A percentile compares a stretch with the other conserved stretches of the same genome.
Evolutionary conservation across 2,329 filamentous ascomycete genomes (phyloP).

Genomic region (Teratosphaeria destructans): DNA sequence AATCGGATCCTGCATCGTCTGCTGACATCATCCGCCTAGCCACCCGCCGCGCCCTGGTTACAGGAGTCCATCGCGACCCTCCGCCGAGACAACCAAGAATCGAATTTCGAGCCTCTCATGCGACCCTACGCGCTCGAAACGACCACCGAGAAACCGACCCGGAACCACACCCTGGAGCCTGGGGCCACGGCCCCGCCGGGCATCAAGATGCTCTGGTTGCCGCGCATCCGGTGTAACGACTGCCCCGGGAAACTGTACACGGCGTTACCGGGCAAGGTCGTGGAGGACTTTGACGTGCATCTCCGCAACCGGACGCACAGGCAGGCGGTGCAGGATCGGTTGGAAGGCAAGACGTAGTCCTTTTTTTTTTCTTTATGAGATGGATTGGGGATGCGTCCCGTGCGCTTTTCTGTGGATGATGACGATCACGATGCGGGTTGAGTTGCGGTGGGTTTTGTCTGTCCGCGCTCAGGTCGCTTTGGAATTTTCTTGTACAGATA

Average conservation of each 20-base stretch:
- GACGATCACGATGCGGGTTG: not conserved
- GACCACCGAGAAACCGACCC: conserved; percentile 48
- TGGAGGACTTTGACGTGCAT: conserved; percentile 88
- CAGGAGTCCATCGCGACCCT: conserved; percentile 61
- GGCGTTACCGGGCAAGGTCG: conserved; percentile 71
- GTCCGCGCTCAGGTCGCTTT: too few relatives aligned
- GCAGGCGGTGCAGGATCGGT: conserved; percentile 5
- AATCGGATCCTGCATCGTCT: not conserved
- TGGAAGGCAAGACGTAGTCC: conserved; percentile 1
- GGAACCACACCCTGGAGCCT: conserved; percentile 10
- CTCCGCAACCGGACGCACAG: conserved; percentile 69
- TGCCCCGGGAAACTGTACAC: conserved; percentile 93
- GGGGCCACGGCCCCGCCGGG: conserved; percentile 49
- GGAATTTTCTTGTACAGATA: not conserved
- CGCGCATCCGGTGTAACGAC: conserved; percentile 82
- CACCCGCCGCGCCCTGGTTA: conserved; percentile 81
- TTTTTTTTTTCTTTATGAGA: not conserved
- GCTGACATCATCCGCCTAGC: conserved; percentile 40
- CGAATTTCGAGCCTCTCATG: conserved; percentile 85
- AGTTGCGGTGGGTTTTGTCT: too few relatives aligned
- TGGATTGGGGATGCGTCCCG: not conserved
- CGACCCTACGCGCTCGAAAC: conserved; percentile 74
- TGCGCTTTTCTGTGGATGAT: not conserved
- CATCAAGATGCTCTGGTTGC: conserved; percentile 71
- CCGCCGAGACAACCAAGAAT: conserved; percentile 59